Base-by-base conservation (phyloP, 345 rosid species). In the Citrus cavaleriei region DNA sequence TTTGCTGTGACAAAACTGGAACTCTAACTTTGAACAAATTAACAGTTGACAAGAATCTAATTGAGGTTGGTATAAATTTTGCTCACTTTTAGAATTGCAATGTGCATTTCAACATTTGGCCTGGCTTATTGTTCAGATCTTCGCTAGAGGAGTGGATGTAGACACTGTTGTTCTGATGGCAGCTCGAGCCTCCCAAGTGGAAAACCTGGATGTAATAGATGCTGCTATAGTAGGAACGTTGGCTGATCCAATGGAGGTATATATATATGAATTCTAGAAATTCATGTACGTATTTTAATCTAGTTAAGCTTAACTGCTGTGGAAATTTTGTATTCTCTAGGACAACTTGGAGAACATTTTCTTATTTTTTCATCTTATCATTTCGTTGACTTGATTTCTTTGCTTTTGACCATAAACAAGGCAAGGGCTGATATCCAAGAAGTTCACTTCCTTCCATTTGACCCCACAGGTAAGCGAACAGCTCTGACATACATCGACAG, bases 1-100 rank as follows among this genome's bases (percentile, higher is more conserved):
- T 89, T n/a, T 90, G 91, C 88, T 89, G 92, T 81, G 92, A 90
- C 76, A 90, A 90, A 83, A 90, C 93, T 0, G 91, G 91, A 73
- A 90, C 93, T 40, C 82, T 89, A 69, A 89, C 94, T 22, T 83
- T 90, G 78, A 90, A 90, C 82, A 90, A 89, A 78, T 86, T 89
- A 18, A 79, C 89, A 46, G 88, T 90, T 73, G 94, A 89, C 79
- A 88, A 86, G 83, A 89, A 78, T 81, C 88, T 89, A 49, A 70
- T 91, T 71, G 94, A 91, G 92, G 94, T 91, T 70, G 34, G 79
- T 78, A 24, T 14, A 13, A 5, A 24, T 10, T 30, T 70, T 24
- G 2, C 14, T 62, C 75, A 51, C 28, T 35, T 42, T 42, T 42
- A 42, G 64, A 75, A 24, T 37, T 72, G 54, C 70, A 19, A 38